Evolutionary conservation across 2,329 filamentous ascomycete species (phyloP), one percentile per base, ranked within the genome.

Genomic region (Arthroderma sp.): DNA sequence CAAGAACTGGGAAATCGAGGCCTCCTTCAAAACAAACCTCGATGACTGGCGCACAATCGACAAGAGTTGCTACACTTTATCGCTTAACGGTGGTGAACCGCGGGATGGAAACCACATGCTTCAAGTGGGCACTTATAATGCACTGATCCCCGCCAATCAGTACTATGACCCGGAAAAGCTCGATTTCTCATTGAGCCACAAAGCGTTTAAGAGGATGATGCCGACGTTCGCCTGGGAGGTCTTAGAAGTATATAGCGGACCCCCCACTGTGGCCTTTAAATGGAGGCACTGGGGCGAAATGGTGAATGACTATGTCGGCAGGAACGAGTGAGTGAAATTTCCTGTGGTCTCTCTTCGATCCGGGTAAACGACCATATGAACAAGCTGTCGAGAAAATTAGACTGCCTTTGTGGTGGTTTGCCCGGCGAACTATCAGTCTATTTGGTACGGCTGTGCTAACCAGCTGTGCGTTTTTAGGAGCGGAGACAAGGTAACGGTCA

Each of bases 121-220:
- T 41, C 68, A 73, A 50, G 73, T 81, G 10, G 79, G 78, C 51
- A 83, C 79, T 0, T 83, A 83, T 67, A 83, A 82, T 57, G 78
- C 78, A 45, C 72, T 83, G 59, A 75, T 83, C 50, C 64, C 71
- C 6, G 64, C 77, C 7, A 80, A 78, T 56, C 70, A 77, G 56
- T 82, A 73, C 65, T 83, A 83, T 61, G 74, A 73, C 50, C 75
- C 79, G 0, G 67, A 68, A 41, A 69, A 75, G 47, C 77, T 71
- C 3, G 76, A 79, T 58, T 82, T 83, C 53, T 69, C 71, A 1
- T 69, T 67, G 3, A 80, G 75, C 55, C 79, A 83, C 66, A 82
- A 82, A 68, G 77, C 76, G 0, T 83, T 83, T 60, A 82, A 82
- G 65, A 67, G 77, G 43, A 82, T 82, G 78, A 83, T 83, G 78